Evolutionary conservation across 2,329 filamentous ascomycete genomes (phyloP).

Genomic region (Xylariaceae sp.): DNA sequence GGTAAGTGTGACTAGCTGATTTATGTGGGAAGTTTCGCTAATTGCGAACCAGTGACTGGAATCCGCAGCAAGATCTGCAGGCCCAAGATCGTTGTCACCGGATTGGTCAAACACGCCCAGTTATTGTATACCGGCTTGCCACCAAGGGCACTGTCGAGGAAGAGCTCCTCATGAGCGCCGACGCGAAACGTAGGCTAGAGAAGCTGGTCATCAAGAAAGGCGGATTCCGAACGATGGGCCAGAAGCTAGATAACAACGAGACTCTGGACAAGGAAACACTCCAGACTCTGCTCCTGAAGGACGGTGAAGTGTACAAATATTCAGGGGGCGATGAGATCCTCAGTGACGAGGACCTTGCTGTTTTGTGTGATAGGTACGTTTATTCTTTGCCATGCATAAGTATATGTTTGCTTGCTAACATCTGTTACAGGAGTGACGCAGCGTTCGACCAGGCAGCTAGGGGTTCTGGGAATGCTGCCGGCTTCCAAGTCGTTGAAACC

Average conservation of each 20-base stretch:
- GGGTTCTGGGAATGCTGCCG: conserved; percentile 72
- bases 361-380: conserved; percentile 71
- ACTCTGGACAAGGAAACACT: conserved; percentile 64
- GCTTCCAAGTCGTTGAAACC: conserved; percentile 82
- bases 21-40: conserved; percentile 1
- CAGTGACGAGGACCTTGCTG: conserved; percentile 73
- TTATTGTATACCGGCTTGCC: conserved; percentile 90
- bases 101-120: conserved; percentile 89
- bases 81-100: conserved; percentile 94
- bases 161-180: conserved; percentile 79
- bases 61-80: conserved; percentile 95
- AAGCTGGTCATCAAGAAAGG: conserved; percentile 96
- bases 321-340: conserved; percentile 68
- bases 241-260: conserved; percentile 58
- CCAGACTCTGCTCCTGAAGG: conserved; percentile 65
- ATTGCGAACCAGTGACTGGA: conserved; percentile 68
- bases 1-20: conserved; percentile 31
- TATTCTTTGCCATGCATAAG: background rate
- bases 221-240: conserved; percentile 71
- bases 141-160: conserved; percentile 94
- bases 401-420: conserved; percentile 12
- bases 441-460: conserved; percentile 74
- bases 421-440: conserved; percentile 51
- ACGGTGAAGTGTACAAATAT: conserved; percentile 68
- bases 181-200: conserved; percentile 88